Percentiles rank a stretch among this genome's conserved stretches.
These are phyloP conservation scores for Camelina hispida DNA, from an alignment of 345 rosid genomes.

Conservation along the genomic window DNA sequence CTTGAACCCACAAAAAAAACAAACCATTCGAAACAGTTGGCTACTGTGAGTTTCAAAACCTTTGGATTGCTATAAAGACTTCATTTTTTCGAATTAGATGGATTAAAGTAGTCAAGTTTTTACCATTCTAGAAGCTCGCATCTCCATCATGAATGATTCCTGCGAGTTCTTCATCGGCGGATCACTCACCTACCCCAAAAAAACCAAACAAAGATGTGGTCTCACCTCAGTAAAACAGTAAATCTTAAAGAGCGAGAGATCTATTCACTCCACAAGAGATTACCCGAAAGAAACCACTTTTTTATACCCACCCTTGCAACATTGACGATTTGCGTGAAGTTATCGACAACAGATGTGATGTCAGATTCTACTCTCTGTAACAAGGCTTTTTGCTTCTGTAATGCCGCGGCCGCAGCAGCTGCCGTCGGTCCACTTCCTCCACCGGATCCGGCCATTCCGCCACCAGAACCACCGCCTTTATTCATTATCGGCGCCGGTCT, in stretches of 20 bases:
- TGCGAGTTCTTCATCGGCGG: slow-evolving; percentile 78
- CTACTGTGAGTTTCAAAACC: not conserved
- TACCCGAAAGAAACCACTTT: not conserved
- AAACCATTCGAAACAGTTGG: not conserved
- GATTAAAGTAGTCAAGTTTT: not conserved
- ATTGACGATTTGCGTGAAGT: slow-evolving; percentile 81
- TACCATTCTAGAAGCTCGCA: slow-evolving; percentile 92
- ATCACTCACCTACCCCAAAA: slow-evolving; percentile 64
- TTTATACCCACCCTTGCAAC: slow-evolving; percentile 59
- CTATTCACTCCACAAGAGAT: too few species aligned
- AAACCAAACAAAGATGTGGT: not conserved
- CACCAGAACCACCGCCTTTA: slow-evolving; percentile 60
- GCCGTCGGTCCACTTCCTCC: slow-evolving; percentile 72
- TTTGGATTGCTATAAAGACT: not conserved
- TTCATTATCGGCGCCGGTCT: slow-evolving; percentile 51
- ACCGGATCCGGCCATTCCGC: slow-evolving; percentile 47
- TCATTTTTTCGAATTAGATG: not conserved
- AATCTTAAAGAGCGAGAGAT: not conserved
- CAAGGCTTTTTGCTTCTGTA: slow-evolving; percentile 83
- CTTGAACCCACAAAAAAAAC: not conserved
- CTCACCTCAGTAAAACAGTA: not conserved
- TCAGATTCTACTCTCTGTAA: slow-evolving; percentile 85
- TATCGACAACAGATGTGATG: slow-evolving; percentile 77
- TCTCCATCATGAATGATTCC: slow-evolving; percentile 93
- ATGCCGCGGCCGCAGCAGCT: slow-evolving; percentile 76